Evolutionary conservation across 2,329 filamentous ascomycete species (phyloP).

Genomic region (Cercospora janseana): DNA sequence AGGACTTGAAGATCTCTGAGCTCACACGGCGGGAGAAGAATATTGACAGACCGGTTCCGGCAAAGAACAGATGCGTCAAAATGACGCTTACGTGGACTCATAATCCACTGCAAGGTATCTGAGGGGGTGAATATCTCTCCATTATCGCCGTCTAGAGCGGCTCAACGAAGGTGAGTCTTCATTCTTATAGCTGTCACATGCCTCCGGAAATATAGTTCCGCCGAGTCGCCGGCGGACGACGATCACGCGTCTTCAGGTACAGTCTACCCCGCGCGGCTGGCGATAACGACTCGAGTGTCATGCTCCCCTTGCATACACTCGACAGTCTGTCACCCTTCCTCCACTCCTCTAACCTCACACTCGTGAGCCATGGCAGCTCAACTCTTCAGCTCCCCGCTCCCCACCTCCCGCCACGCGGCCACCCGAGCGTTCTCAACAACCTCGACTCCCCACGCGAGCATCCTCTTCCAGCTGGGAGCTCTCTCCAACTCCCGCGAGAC

Average conservation of each 20-base stretch:
- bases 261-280: constrained; percentile 8
- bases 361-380: neutral
- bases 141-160: too few species aligned
- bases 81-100: too few species aligned
- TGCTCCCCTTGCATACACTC: constrained; percentile 1
- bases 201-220: neutral
- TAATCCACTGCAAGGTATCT: too few species aligned
- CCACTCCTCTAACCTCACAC: neutral
- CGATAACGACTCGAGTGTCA: neutral
- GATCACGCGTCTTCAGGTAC: neutral
- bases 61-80: too few species aligned
- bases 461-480: constrained; percentile 33
- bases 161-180: too few species aligned
- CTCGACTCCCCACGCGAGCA: constrained; percentile 21
- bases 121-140: too few species aligned
- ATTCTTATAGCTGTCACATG: neutral
- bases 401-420: neutral
- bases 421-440: constrained; percentile 27
- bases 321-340: neutral
- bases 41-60: too few species aligned
- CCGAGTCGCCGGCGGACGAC: constrained; percentile 3
- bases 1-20: too few species aligned
- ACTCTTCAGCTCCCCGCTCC: neutral
- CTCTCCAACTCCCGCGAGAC: constrained; percentile 36
- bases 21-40: too few species aligned